Evolutionary conservation across 192 early-diverging fungal species (phyloP).

Genomic region (Linnemannia hyalina): DNA sequence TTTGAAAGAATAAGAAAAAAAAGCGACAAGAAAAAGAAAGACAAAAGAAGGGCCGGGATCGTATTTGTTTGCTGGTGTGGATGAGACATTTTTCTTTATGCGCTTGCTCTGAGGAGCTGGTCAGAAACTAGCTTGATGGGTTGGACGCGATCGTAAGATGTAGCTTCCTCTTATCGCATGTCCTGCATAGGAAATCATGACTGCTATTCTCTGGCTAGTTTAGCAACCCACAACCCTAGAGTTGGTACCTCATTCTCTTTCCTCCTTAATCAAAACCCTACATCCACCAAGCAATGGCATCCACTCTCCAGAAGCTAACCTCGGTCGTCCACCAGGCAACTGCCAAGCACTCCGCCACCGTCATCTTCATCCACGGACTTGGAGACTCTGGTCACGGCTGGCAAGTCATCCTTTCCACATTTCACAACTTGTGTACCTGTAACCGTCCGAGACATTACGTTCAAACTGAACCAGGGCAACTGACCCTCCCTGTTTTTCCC

Average conservation of each 20-base stretch:
- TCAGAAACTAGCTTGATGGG: neutral
- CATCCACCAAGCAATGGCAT: constrained; percentile 15
- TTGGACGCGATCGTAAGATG: neutral
- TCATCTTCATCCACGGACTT: constrained; percentile 86
- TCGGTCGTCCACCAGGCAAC: constrained; percentile 62
- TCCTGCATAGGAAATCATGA: neutral
- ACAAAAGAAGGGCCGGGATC: neutral
- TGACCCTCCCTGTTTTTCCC: neutral
- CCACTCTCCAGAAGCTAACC: constrained; percentile 42
- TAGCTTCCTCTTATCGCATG: neutral
- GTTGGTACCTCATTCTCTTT: neutral
- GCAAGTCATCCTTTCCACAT: constrained; percentile 37
- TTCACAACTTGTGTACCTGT: neutral
- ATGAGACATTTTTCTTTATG: constrained; percentile 12
- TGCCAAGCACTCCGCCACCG: constrained; percentile 79
- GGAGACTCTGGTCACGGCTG: constrained; percentile 78
- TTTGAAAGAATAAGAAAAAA: neutral
- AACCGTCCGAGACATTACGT: neutral
- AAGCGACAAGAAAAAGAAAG: too few species aligned
- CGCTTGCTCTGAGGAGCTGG: neutral
- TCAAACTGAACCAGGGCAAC: neutral
- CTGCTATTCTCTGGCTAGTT: too few species aligned
- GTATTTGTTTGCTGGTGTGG: neutral
- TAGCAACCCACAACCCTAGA: too few species aligned
- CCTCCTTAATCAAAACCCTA: too few species aligned